Base-by-base conservation (phyloP, 805 yeast genomes). In the Schizosaccharomyces osmophilus region DNA sequence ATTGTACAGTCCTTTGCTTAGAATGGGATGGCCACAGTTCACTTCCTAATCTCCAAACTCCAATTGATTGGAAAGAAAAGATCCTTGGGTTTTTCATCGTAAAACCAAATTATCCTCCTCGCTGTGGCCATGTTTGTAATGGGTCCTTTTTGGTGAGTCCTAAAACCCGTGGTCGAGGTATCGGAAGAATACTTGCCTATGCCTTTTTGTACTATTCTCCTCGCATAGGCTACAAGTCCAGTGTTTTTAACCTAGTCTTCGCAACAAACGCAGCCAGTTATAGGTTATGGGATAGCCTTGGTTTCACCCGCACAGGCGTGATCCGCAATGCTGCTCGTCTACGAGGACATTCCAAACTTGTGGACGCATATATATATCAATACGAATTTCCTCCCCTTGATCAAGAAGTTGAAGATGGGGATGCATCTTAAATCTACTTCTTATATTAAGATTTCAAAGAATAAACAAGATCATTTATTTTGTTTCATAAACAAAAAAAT, bases 191-290 rank as follows among this genome's bases (percentile, higher is more conserved):
- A n/a, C 68, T 89, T 68, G 97, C 94, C 4, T 73, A 73, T 62
- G 72, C 77, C 55, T 89, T 85, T 68, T 68, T 87, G 57, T 69
- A 72, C 60, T 81, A 83, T 80, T 96, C 93, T 0, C 89, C 94
- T 0, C 67, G 76, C 60, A 72, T 89, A 41, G 95, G 95, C 0
- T 89, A 83, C 71, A 79, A 77, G 5, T 86, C 86, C 67, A 83
- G 90, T 5, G 90, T 89, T 15, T 89, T 85, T 76, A 89, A 89
- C 70, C 75, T 89, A 60, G 97, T 89, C 0, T 89, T 83, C 68
- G 93, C 77, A 60, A 82, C 88, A 1, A 89, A 89, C 68, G 73
- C 72, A 2, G 95, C 88, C 2, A 85, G 95, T 67, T 69, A 75
- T 66, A 77, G 73, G 67, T 83, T 85, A 61, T 89, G 97, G 97